Evolutionary conservation across 306 rosid species (phyloP), one percentile per base, ranked within the genome.

Genomic region (Cicer pinnatifidum): DNA sequence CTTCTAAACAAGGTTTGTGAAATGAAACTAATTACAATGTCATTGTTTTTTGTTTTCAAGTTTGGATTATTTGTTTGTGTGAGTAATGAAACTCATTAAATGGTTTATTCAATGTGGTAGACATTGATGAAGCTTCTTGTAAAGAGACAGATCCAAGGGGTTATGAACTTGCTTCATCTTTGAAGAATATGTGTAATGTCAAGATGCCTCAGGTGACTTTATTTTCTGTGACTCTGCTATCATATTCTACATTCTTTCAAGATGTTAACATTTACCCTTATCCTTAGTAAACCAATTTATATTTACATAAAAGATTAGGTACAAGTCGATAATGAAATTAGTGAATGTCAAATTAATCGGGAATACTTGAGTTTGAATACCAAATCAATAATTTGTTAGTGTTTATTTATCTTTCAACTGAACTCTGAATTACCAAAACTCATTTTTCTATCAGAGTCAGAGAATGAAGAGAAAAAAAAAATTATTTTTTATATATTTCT

Each of bases 161-260:
- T 17, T 87, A 81, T 84, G 87, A 87, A 72, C 79, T 89, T 72
- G 89, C 85, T 79, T 78, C 84, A 9, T 89, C 92, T 35, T 81
- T 94, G 75, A 87, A 75, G 81, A 88, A 81, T 38, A 59, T 87
- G 85, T 94, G 96, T 45, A 83, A 84, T 15, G 58, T 78, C 11
- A 91, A 94, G 86, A 91, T 82, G 83, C 94, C 96, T 0, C 94
- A 94, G 96, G 96, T 91, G 76, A 69, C 88, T 70, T 74, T 59
- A 70, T 48, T 28, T 28, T 28, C 5, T 28, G 35, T 28, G 35
- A 28, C 35, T 28, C 35, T 28, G 35, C 35, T 16, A 54, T 20
- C 0, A 10, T 23, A 57, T 56, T 56, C 13, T 9, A 57, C 40
- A 23, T 20, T 56, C 11, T 56, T 23, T 72, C 16, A 77, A 59